Evolutionary conservation across 106 monocot genomes (phyloP), one percentile per base, ranked within the genome.

Genomic region (Allium sativum): DNA sequence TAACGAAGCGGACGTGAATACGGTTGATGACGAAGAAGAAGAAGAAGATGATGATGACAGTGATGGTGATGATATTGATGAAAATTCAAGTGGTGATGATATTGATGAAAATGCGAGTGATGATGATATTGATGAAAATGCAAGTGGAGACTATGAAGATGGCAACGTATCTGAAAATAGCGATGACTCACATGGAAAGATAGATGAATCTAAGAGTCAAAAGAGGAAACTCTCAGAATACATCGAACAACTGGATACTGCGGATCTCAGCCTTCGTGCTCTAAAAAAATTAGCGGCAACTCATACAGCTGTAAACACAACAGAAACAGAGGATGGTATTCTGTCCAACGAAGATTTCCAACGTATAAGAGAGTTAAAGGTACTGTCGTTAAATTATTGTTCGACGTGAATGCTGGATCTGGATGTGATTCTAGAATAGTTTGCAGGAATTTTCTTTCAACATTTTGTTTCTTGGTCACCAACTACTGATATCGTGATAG

Each of bases 271-370:
- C 59, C 82, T 96, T 58, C 71, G 95, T 22, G 66, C 84, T 67
- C 45, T 95, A 48, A 95, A 90, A 67, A 95, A 70, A 67, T 20
- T 95, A 17, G 79, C 95, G 62, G 77, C 48, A 58, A 50, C 77
- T 14, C 78, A 72, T 53, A 74, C 45, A 52, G 42, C 59, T 40
- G 61, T 56, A 57, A 40, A 50, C 45, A 59, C 69, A 42, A 50
- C 59, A n/a, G 71, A 77, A 50, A 65, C 22, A 61, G 40, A 57
- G 44, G 90, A 81, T 75, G 76, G 79, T 31, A 77, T 96, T 59
- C 79, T 87, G 70, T 96, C 95, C 54, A 90, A 96, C 74, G 90
- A 96, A 77, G 95, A 96, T 71, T 96, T 96, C 58, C 67, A 78
- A 58, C 76, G 77, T 31, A 90, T 96, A 20, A 96, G 84, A 72